Evolutionary conservation across 23 red algal species (phyloP).

Genomic region (Agarophyton chilense): DNA sequence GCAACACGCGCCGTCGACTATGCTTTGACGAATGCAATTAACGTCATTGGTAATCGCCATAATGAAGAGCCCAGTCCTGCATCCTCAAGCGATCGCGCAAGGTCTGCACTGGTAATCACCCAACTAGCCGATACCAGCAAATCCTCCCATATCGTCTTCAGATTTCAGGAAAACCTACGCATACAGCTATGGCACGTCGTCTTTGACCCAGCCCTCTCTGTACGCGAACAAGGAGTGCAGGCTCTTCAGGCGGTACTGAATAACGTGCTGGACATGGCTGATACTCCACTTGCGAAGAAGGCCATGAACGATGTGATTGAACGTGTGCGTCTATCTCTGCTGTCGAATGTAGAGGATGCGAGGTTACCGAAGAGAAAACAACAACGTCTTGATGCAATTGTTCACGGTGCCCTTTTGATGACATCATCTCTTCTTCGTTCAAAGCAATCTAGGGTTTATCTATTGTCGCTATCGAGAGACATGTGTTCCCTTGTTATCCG

Average conservation of each 20-base stretch:
- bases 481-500: conserved; percentile 61
- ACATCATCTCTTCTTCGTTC: conserved; percentile 59
- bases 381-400: conserved; percentile 21
- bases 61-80: conserved; percentile 7
- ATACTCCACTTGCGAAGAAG: not conserved
- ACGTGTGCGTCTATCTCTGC: conserved; percentile 27
- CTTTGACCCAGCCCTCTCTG: conserved; percentile 15
- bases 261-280: conserved; percentile 11
- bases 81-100: conserved; percentile 51
- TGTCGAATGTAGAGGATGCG: conserved; percentile 23
- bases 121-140: conserved; percentile 28
- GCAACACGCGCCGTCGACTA: conserved; percentile 36
- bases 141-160: conserved; percentile 22
- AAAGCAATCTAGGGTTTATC: conserved; percentile 18
- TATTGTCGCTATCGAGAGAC: conserved; percentile 21
- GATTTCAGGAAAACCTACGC: conserved; percentile 43
- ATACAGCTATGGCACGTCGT: conserved; percentile 27
- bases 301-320: conserved; percentile 53
- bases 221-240: conserved; percentile 57
- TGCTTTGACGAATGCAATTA: conserved; percentile 49
- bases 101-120: conserved; percentile 54
- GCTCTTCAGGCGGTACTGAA: conserved; percentile 52
- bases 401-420: conserved; percentile 75
- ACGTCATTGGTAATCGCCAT: conserved; percentile 24
- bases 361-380: not conserved